Percentiles rank a stretch among this genome's conserved stretches.
phyloP scores from a whole-genome alignment of 2,329 filamentous ascomycete species.

The Ceratocystis papillata region DNA sequence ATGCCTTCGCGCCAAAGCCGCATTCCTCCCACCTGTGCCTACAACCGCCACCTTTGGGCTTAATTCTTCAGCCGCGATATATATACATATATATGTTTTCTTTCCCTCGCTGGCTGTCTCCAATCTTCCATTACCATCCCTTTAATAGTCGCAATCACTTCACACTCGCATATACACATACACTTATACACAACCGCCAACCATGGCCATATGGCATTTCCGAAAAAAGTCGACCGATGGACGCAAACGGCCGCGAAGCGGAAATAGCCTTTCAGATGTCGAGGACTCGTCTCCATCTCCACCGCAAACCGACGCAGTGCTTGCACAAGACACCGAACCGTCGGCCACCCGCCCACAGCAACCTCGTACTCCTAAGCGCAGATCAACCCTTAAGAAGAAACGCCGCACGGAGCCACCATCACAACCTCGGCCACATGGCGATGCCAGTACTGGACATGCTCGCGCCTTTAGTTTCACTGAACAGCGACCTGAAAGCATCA shows the following conservation, averaged over 20 bases:
- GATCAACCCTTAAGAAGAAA: slow-evolving; percentile 33
- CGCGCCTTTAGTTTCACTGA: slow-evolving; percentile 54
- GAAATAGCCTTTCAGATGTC: slow-evolving; percentile 45
- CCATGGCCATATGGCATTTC: slow-evolving; percentile 26
- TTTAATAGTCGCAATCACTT: no score
- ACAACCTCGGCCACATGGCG: slow-evolving; percentile 28
- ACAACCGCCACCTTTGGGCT: slow-evolving; percentile 9
- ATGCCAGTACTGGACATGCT: slow-evolving; percentile 25
- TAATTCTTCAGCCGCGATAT: not conserved
- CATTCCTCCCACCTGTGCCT: slow-evolving; percentile 16
- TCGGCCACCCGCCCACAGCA: slow-evolving; percentile 26
- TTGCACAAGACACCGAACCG: slow-evolving; percentile 24
- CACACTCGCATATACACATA: not conserved
- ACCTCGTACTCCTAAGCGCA: slow-evolving; percentile 25
- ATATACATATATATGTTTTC: not conserved
- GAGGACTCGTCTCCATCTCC: slow-evolving; percentile 33
- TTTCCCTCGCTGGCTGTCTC: not conserved
- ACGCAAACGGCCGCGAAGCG: slow-evolving; percentile 46
- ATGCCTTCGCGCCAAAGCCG: slow-evolving; percentile 19
- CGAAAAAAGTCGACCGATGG: slow-evolving; percentile 32
- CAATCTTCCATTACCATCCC: no score
- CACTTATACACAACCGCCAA: not conserved
- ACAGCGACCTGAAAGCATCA: slow-evolving; percentile 45
- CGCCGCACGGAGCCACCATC: slow-evolving; percentile 40
- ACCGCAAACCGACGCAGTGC: slow-evolving; percentile 28